Evolutionary conservation across 2,329 filamentous ascomycete genomes (phyloP).

Genomic region (Passalora sequoiae): DNA sequence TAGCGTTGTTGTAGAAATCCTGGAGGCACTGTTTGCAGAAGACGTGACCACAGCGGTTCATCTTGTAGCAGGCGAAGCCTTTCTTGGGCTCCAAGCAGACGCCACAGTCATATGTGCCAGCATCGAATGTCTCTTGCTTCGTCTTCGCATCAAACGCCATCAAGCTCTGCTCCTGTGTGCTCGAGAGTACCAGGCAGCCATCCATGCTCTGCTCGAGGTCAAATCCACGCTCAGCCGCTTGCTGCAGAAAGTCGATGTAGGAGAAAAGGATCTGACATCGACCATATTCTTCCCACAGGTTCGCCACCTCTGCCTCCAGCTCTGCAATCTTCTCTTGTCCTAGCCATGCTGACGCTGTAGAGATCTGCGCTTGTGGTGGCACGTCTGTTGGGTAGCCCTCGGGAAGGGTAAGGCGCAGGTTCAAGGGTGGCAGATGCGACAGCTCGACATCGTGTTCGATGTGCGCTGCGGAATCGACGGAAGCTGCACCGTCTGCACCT

Average conservation of each 20-base stretch:
- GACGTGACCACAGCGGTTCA: conserved; percentile 81
- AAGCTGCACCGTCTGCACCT: conserved; percentile 10
- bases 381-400: conserved; percentile 51
- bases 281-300: conserved; percentile 58
- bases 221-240: conserved; percentile 53
- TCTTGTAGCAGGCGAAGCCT: conserved; percentile 66
- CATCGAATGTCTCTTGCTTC: conserved; percentile 69
- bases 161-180: conserved; percentile 59
- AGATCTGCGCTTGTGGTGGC: conserved; percentile 48
- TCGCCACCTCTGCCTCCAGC: conserved; percentile 45
- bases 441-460: conserved; percentile 43
- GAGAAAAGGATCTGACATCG: conserved; percentile 53
- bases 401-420: conserved; percentile 50
- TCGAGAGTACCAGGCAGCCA: conserved; percentile 45
- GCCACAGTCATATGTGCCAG: conserved; percentile 79
- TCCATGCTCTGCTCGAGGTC: conserved; percentile 41
- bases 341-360: conserved; percentile 51
- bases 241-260: conserved; percentile 57
- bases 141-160: conserved; percentile 73
- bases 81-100: conserved; percentile 92
- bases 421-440: conserved; percentile 54
- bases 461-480: conserved; percentile 10
- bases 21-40: conserved; percentile 85
- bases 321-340: conserved; percentile 40
- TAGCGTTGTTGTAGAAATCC: conserved; percentile 84